Evolutionary conservation across 2,329 filamentous ascomycete species (phyloP).

Genomic region (Cordyceps cicadae): DNA sequence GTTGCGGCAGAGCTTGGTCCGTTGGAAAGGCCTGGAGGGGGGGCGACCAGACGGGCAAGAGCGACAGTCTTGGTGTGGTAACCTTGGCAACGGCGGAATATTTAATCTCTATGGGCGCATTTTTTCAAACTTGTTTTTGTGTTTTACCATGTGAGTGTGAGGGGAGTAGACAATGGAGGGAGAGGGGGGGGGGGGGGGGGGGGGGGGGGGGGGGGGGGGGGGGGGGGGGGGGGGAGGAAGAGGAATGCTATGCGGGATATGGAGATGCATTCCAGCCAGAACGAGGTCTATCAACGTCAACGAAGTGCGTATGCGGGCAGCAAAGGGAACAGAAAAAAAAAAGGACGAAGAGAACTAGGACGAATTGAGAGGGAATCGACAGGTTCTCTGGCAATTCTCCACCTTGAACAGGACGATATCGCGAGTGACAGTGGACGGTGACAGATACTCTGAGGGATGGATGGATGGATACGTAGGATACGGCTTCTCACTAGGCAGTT

Average conservation of each 20-base stretch:
- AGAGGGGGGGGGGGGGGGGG: background rate
- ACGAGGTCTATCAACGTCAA: background rate
- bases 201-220: background rate
- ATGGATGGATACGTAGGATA: too few relatives aligned
- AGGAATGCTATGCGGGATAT: conserved; percentile 7
- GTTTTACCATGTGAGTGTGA: background rate
- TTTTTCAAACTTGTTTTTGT: background rate
- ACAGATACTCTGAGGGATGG: too few relatives aligned
- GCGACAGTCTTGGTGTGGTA: too few relatives aligned
- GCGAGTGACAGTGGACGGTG: too few relatives aligned
- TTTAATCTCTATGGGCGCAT: background rate
- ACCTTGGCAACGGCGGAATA: too few relatives aligned
- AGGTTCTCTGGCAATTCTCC: too few relatives aligned
- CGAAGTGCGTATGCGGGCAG: too few relatives aligned
- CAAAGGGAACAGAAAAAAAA: background rate
- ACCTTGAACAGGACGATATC: too few relatives aligned
- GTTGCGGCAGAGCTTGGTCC: too few relatives aligned
- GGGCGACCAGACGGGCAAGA: too few relatives aligned
- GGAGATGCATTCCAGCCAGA: conserved; percentile 6
- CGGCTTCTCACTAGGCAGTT: too few relatives aligned
- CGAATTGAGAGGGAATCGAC: background rate
- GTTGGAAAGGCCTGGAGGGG: too few relatives aligned
- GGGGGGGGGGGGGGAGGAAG: background rate
- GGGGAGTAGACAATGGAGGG: background rate
- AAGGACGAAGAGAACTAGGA: background rate